Evolutionary conservation across 148 eudicot species (phyloP), one percentile per base, ranked within the genome.

Genomic region (Diospyros lotus): DNA sequence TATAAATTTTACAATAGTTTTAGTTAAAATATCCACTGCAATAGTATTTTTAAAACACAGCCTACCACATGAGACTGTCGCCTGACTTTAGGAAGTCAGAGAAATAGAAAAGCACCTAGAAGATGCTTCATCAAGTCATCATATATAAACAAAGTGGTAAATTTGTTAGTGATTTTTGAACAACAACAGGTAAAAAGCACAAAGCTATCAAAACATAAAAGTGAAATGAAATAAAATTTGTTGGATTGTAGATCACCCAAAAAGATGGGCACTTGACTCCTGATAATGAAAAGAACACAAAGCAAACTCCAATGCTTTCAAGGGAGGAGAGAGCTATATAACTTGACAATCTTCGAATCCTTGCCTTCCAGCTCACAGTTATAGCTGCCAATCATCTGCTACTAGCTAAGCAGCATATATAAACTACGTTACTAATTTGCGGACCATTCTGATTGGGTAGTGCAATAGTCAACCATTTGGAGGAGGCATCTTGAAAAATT

Each of bases 391-490:
- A 17, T 17, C 10, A 50, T 28, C 71, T 48, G 9, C 41, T 18
- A 18, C 4, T 18, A 42, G 12, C 9, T 18, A 17, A 9, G 18
- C 56, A 68, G 50, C 14, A 7, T 18, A 18, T 46, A 50, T 11
- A 51, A 9, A 68, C 52, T 13, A 38, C 7, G n/a, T 44, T 14
- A 44, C 2, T 15, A 45, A 45, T n/a, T 44, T 14, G 6, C n/a
- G 45, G 14, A 46, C 50, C 15, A 4, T 45, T 66, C 3, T 10
- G 5, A 15, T 48, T 43, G 43, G 52, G 69, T 44, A 45, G 14
- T 45, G 63, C 73, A 80, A 41, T 76, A 40, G 59, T 58, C 59
- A 79, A 6, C 60, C 75, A 66, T 66, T 17, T 45, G 39, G 12
- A 68, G 5, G 14, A 4, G 9, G 58, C 17, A 17, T 40, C 6